Conservation (phyloP, 768 basidiomycete species). For the Lactifluus subvellereus region DNA sequence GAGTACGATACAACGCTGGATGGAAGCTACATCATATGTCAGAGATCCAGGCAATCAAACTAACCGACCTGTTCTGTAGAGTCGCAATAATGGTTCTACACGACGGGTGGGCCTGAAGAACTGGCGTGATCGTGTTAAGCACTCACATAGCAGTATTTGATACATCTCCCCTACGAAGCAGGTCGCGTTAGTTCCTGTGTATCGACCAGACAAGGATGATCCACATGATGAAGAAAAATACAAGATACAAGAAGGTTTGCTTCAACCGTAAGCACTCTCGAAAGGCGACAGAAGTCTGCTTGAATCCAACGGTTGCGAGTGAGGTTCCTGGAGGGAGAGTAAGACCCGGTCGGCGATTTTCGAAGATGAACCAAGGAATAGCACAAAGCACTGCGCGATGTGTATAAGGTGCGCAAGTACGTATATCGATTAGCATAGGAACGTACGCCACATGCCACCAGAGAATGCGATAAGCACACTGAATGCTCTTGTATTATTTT, state of each 20-base stretch:
- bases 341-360: conserved; percentile 63
- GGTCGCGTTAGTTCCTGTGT: neutral
- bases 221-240: conserved; percentile 73
- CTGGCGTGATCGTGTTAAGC: neutral
- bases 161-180: conserved; percentile 55
- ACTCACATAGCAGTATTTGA: conserved; percentile 68
- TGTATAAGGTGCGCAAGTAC: neutral
- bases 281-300: conserved; percentile 57
- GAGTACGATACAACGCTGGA: conserved; percentile 63
- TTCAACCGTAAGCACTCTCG: conserved; percentile 61
- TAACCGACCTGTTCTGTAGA: conserved; percentile 56
- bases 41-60: neutral
- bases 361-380: conserved; percentile 67
- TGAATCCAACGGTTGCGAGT: conserved; percentile 59
- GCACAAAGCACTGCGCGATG: conserved; percentile 49
- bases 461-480: conserved; percentile 75
- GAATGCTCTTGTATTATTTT: conserved; percentile 71
- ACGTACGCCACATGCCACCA: conserved; percentile 68
- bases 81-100: conserved; percentile 64
- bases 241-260: conserved; percentile 67
- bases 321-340: conserved; percentile 48
- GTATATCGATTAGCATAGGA: neutral
- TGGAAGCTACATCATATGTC: neutral
- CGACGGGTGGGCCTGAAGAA: conserved; percentile 3
- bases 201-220: conserved; percentile 25